These are phyloP conservation scores for Coelastrella sp. DNA, from an alignment of 139 green algal species.

Conservation along the genomic window DNA sequence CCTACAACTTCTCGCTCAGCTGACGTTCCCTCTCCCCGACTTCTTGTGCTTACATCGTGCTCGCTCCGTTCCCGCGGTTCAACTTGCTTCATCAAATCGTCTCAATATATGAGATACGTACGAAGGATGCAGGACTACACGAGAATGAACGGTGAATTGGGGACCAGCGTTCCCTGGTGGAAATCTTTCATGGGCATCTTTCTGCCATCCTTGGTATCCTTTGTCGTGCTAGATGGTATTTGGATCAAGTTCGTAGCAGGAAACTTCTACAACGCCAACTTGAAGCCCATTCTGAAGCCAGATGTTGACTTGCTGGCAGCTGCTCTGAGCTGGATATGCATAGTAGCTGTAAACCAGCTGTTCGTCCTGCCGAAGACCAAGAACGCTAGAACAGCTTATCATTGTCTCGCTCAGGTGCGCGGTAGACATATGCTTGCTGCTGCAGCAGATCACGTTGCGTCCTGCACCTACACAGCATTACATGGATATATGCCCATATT, in stretches of 20 bases:
- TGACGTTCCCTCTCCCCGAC: too few species aligned
- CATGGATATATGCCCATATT: too few species aligned
- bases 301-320: conserved; percentile 12
- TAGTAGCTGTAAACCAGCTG: neutral
- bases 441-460: too few species aligned
- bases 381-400: neutral
- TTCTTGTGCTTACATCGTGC: too few species aligned
- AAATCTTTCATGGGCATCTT: conserved; percentile 24
- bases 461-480: too few species aligned
- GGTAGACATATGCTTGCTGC: neutral
- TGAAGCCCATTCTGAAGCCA: conserved; percentile 25
- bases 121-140: neutral
- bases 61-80: too few species aligned
- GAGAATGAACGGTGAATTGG: neutral
- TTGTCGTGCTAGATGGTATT: conserved; percentile 17
- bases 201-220: conserved; percentile 19
- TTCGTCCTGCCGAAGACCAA: conserved; percentile 21
- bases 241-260: conserved; percentile 19
- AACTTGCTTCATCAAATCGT: too few species aligned
- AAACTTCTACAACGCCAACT: conserved; percentile 11
- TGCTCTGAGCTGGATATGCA: conserved; percentile 18
- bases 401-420: conserved; percentile 9
- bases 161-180: neutral
- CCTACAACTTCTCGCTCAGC: too few species aligned
- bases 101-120: too few species aligned